Conservation (phyloP, 2,329 filamentous ascomycete species). For the Pestalotiopsis fici region DNA sequence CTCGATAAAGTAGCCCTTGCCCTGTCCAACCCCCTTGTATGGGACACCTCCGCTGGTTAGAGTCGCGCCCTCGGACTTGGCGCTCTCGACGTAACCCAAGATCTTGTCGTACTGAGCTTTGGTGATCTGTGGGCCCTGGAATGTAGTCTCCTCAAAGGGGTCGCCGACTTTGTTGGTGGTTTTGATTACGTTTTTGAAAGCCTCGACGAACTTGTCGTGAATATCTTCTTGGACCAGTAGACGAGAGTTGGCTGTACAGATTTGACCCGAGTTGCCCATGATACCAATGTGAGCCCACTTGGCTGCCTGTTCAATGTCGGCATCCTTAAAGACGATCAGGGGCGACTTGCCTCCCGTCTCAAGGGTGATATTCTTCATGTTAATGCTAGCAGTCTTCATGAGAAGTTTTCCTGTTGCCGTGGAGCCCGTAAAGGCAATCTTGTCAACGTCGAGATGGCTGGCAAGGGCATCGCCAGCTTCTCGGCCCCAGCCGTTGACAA, state of each 20-base stretch:
- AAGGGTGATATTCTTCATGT: conserved; percentile 65
- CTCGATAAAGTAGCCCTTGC: conserved; percentile 47
- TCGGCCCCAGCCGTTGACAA: conserved; percentile 71
- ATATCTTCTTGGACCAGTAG: conserved; percentile 64
- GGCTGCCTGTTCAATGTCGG: conserved; percentile 67
- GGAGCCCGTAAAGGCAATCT: conserved; percentile 79
- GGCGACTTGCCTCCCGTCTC: conserved; percentile 70
- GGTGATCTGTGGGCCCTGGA: conserved; percentile 75
- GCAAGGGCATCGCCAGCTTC: conserved; percentile 71
- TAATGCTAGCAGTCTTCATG: conserved; percentile 73
- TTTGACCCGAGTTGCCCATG: conserved; percentile 64
- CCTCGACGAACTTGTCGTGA: conserved; percentile 63
- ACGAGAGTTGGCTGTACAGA: conserved; percentile 66
- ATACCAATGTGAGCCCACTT: conserved; percentile 56
- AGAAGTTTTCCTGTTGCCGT: conserved; percentile 72
- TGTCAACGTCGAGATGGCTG: conserved; percentile 70
- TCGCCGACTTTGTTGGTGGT: conserved; percentile 67
- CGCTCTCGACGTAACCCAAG: conserved; percentile 68
- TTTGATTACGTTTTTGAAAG: conserved; percentile 61
- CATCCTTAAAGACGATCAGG: conserved; percentile 64
- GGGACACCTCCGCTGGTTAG: conserved; percentile 60
- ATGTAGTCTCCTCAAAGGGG: conserved; percentile 68
- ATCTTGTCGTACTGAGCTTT: conserved; percentile 71
- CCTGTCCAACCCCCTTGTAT: conserved; percentile 30
- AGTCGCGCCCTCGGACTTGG: conserved; percentile 71